Conservation (phyloP, 805 yeast species). For the Metschnikowia henanensis region DNA sequence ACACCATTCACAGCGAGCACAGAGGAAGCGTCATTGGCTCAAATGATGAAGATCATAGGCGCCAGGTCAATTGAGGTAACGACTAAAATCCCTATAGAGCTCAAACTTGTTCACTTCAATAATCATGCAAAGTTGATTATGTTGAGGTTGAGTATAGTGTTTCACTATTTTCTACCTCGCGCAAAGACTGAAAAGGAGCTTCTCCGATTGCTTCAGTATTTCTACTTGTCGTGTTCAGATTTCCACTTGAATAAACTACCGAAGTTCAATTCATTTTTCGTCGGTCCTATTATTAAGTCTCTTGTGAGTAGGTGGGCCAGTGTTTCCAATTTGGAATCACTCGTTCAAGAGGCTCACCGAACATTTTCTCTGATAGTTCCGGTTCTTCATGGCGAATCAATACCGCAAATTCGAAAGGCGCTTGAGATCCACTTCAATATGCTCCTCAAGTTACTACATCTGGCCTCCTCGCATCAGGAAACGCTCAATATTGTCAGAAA, state of each 20-base stretch:
- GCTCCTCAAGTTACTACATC: constrained; percentile 10
- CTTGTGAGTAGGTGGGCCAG: constrained; percentile 6
- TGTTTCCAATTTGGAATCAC: not conserved
- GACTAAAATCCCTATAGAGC: constrained; percentile 7
- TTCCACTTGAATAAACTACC: constrained; percentile 26
- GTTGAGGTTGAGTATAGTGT: constrained; percentile 20
- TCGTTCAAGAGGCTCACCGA: constrained; percentile 2
- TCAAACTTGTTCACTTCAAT: constrained; percentile 26
- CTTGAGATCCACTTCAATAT: constrained; percentile 26
- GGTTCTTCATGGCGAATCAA: constrained; percentile 9
- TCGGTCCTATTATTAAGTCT: constrained; percentile 19
- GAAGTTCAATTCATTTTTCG: too few relatives aligned
- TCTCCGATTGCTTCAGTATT: constrained; percentile 10
- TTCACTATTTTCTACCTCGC: constrained; percentile 11
- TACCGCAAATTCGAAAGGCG: constrained; percentile 8
- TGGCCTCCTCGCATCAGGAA: not conserved
- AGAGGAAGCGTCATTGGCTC: not conserved
- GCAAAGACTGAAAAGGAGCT: not conserved
- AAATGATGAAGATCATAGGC: constrained; percentile 6
- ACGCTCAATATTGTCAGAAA: not conserved
- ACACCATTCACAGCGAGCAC: not conserved
- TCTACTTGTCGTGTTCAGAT: constrained; percentile 26
- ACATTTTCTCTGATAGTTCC: constrained; percentile 9
- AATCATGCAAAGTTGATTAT: constrained; percentile 17
- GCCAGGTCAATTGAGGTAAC: constrained; percentile 2